Evolutionary conservation across 306 rosid species (phyloP), one percentile per base, ranked within the genome.

Genomic region (Trifolium pratense): DNA sequence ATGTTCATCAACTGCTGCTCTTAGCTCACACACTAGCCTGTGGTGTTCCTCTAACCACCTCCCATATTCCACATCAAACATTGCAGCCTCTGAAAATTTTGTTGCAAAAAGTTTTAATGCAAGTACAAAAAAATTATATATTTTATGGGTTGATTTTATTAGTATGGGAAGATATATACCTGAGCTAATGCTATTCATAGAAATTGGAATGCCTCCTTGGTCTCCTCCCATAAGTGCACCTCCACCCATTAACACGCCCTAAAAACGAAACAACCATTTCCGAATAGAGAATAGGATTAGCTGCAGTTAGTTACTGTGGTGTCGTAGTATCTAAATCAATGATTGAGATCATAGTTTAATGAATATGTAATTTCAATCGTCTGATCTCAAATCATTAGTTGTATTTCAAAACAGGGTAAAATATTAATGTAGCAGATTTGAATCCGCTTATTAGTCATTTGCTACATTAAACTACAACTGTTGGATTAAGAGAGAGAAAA

Each of bases 11-110:
- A 91, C 88, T 4, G 95, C 97, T 0, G 91, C 98, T 78, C 97
- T 81, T 18, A 94, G 86, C 81, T 94, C 97, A 14, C 91, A 80
- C 84, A 87, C 86, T 17, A 91, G 56, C 1, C 96, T 85, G 21
- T 89, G 94, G 72, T 94, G 88, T 68, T 94, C 97, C 78, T 94
- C 98, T 2, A 81, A 75, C 98, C 98, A 94, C 63, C 98, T 83
- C 9, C 86, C 82, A 49, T 88, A 91, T 71, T 94, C 98, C 60
- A 89, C 75, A 65, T 94, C 98, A 39, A 94, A 94, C 80, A 94
- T 72, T 6, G 92, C 91, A 2, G 92, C 97, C 7, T 89, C 96
- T 91, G 61, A 77, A 61, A 1, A 26, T 3, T 17, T n/a, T 32
- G 4, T 11, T 66, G 43, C 37, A 18, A 55, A 55, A 12, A 25